These are phyloP conservation scores for Fusarium zealandicum DNA, from an alignment of 2,329 filamentous ascomycete genomes.

Conservation along the genomic window DNA sequence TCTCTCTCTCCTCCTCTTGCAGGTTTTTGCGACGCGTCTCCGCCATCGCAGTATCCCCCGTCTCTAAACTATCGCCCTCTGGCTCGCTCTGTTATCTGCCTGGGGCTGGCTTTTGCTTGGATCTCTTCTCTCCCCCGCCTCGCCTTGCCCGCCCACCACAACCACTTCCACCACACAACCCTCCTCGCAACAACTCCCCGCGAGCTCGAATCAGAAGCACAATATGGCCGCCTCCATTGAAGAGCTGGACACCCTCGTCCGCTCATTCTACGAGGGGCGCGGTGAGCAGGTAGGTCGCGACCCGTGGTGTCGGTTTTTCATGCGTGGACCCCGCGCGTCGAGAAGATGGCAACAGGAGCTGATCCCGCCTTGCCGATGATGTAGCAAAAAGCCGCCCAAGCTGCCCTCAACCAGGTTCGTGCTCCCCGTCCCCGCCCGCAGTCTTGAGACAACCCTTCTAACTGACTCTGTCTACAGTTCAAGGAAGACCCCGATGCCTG, in stretches of 20 bases:
- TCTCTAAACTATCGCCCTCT: not conserved
- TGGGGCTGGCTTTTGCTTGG: slow-evolving; percentile 39
- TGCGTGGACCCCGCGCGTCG: slow-evolving; percentile 33
- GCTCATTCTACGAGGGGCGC: slow-evolving; percentile 95
- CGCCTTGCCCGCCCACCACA: slow-evolving; percentile 39
- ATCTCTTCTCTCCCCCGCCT: slow-evolving; percentile 42
- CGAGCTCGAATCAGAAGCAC: slow-evolving; percentile 30
- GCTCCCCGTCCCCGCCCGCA: slow-evolving; percentile 14
- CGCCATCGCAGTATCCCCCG: slow-evolving; percentile 4
- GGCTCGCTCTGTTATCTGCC: slow-evolving; percentile 31
- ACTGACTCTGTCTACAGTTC: slow-evolving; percentile 67
- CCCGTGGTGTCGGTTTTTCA: slow-evolving; percentile 27
- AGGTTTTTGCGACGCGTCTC: slow-evolving; percentile 26
- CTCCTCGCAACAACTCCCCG: slow-evolving; percentile 41
- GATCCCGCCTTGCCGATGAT: slow-evolving; percentile 46
- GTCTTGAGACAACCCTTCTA: not conserved
- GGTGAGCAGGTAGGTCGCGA: slow-evolving; percentile 78
- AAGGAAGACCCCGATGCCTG: slow-evolving; percentile 99
- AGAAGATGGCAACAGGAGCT: slow-evolving; percentile 26
- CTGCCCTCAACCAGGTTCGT: slow-evolving; percentile 87
- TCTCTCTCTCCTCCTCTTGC: slow-evolving; percentile 17
- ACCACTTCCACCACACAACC: slow-evolving; percentile 32
- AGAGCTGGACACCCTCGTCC: slow-evolving; percentile 96
- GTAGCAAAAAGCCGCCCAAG: slow-evolving; percentile 95
- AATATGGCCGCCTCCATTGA: slow-evolving; percentile 78